Evolutionary conservation across 2,329 filamentous ascomycete genomes (phyloP), one percentile per base, ranked within the genome.

Genomic region (Sporothrix pseudoabietina): DNA sequence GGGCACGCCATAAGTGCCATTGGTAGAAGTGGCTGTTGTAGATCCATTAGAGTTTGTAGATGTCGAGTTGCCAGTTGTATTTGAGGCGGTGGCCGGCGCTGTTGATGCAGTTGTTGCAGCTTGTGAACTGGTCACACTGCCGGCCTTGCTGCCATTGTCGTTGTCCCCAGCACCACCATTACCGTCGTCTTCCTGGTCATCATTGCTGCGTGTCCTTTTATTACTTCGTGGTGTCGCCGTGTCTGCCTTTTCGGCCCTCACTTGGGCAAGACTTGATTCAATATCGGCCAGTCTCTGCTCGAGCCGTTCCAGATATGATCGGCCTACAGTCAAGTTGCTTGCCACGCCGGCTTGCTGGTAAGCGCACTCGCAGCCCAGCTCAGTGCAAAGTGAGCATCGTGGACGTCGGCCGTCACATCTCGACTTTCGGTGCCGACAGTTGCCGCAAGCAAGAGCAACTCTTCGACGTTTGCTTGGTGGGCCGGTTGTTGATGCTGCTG

Each of bases 381-480:
- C 68, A 7, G 19, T 69, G 35, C 75, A 76, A 2, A 54, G 35
- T 3, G 71, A 71, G 35, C 75, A 75, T 16, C 35, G 57, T 10
- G 75, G 74, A 19, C 75, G 68, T 10, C 30, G 14, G 19, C 74
- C 75, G 26, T 74, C 71, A 41, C 75, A 76, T 59, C 72, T 47
- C 0, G 72, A 74, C 69, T 75, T 75, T 2, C 74, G 74, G 35
- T 63, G 52, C 32, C 72, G 57, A 47, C 74, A 75, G 16, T 44
- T 55, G 32, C 66, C 54, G 14, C 74, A 75, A 8, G 74, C 74
- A 7, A 74, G 44, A 1, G 71, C 71, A 0, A 73, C 63, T 16
- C 74, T 55, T 8, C 73, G 72, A 8, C 74, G 44, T 59, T 75
- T 74, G 26, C 9, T 66, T 2, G 72, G 68, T 14, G 65, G 49